Percentiles rank a stretch among this genome's conserved stretches.
Evolutionary conservation across 2,329 filamentous ascomycete species (phyloP).

Genomic region (Rhynchosporium agropyri): DNA sequence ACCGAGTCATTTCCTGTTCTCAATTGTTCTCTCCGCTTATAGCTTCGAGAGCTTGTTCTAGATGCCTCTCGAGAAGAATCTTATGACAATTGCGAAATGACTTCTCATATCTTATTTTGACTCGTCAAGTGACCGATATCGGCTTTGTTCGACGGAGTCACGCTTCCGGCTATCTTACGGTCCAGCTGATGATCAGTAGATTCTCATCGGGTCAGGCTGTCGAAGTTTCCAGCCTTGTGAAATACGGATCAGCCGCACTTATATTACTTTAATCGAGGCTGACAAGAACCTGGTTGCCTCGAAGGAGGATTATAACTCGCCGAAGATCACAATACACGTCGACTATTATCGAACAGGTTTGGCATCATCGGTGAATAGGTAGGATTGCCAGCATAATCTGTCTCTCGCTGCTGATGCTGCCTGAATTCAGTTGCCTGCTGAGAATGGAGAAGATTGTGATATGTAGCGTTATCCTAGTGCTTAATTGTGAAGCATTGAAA

Average conservation of each 20-base stretch:
- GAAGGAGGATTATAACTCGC: not conserved
- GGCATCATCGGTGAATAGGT: not conserved
- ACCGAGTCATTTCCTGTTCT: not conserved
- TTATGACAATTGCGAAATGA: not conserved
- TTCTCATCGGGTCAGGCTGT: not conserved
- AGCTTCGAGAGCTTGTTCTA: not conserved
- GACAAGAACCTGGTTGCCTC: not conserved
- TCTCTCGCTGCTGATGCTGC: not conserved
- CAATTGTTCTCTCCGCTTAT: not conserved
- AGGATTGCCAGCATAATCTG: too few species aligned
- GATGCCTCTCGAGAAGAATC: not conserved
- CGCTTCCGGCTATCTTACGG: too few species aligned
- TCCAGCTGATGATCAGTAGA: too few species aligned
- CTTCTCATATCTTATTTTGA: not conserved
- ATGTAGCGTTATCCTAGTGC: not conserved
- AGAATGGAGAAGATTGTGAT: not conserved
- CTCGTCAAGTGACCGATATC: not conserved
- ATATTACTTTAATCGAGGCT: not conserved
- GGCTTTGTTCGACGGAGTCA: too few species aligned
- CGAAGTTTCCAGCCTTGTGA: not conserved
- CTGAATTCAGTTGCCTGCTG: not conserved
- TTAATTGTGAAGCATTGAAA: not conserved
- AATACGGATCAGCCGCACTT: not conserved
- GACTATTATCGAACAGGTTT: not conserved
- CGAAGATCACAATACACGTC: not conserved